These are phyloP conservation scores for Stemphylium lycopersici DNA, from an alignment of 2,329 filamentous ascomycete species.

Conservation along the genomic window DNA sequence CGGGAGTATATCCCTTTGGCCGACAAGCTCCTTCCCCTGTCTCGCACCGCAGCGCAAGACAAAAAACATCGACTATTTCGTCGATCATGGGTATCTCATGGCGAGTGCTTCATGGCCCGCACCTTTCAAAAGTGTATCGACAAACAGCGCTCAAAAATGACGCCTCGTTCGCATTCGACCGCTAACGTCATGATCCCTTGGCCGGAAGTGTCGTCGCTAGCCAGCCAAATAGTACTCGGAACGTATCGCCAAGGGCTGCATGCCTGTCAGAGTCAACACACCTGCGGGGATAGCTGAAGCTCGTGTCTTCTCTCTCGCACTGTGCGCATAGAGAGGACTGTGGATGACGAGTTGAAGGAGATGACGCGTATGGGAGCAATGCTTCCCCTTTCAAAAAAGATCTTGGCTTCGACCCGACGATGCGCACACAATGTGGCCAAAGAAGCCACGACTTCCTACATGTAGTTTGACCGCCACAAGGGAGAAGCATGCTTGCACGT, in stretches of 20 bases:
- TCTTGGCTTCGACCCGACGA: background rate
- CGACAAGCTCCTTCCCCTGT: slow-evolving; percentile 4
- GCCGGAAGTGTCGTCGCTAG: background rate
- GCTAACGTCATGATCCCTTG: background rate
- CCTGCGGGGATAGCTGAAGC: slow-evolving; percentile 8
- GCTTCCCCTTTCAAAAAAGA: slow-evolving; percentile 1
- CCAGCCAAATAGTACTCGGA: slow-evolving; percentile 5
- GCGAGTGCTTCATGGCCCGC: background rate
- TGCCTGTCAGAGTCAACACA: slow-evolving; percentile 16
- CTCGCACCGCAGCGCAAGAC: slow-evolving; percentile 5
- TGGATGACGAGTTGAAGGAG: slow-evolving; percentile 5
- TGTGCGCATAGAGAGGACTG: slow-evolving; percentile 11
- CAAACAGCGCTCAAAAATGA: slow-evolving; percentile 5
- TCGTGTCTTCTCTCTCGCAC: slow-evolving; percentile 16
- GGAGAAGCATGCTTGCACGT: slow-evolving; percentile 27
- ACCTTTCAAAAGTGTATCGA: slow-evolving; percentile 14
- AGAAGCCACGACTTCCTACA: slow-evolving; percentile 22
- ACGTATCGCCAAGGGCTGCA: slow-evolving; percentile 16
- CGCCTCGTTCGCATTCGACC: background rate
- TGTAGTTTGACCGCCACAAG: slow-evolving; percentile 18
- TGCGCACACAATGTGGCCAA: slow-evolving; percentile 8
- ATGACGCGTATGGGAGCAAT: background rate
- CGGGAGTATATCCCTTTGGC: slow-evolving; percentile 16
- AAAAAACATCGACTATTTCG: background rate
- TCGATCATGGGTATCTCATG: slow-evolving; percentile 10